Evolutionary conservation across 768 basidiomycete species (phyloP), one percentile per base, ranked within the genome.

Genomic region (Phaffia tasmanica): DNA sequence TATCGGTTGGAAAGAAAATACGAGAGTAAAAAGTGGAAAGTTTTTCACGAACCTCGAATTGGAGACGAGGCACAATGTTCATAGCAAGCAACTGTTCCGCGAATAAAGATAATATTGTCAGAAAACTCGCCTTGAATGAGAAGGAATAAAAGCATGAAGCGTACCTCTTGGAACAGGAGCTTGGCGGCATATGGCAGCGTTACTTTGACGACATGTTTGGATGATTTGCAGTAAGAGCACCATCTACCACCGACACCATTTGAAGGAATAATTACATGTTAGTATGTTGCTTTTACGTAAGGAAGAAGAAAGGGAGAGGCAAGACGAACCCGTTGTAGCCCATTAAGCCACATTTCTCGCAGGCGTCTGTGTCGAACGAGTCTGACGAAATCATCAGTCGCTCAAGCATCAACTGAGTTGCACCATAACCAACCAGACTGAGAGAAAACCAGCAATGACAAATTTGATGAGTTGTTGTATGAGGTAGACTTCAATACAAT

Each of bases 351-450:
- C 95, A 99, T 65, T 86, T 83, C 72, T 91, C 83, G 75, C 95
- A 99, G 16, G 93, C 93, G 72, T 94, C 89, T 62, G 95, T 89
- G 76, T 95, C 89, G 74, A 98, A 99, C 73, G 89, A 89, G 78
- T 99, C 95, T 27, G 92, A 95, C 7, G 94, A 98, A 69, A 98
- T 93, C 95, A 99, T 99, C 19, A 99, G 82, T 29, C 95, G 87
- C 77, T 99, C 95, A 2, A 99, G 84, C 46, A 99, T 79, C 55
- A 99, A 81, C 73, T 98, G 94, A 0, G 93, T 94, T 14, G 95
- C 95, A n/a, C 95, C 95, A 72, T 99, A 80, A 50, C 94, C 95
- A 73, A 97, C 94, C 51, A 97, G 80, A 72, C 76, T 77, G 70
- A 19, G 32, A 32, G 30, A 49, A 47, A 61, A 2, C 35, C 6